A percentile compares a stretch with the other conserved stretches of the same genome.
These are phyloP conservation scores for Lobosporangium transversale DNA, from an alignment of 192 early-diverging fungal species.

Conservation along the genomic window DNA sequence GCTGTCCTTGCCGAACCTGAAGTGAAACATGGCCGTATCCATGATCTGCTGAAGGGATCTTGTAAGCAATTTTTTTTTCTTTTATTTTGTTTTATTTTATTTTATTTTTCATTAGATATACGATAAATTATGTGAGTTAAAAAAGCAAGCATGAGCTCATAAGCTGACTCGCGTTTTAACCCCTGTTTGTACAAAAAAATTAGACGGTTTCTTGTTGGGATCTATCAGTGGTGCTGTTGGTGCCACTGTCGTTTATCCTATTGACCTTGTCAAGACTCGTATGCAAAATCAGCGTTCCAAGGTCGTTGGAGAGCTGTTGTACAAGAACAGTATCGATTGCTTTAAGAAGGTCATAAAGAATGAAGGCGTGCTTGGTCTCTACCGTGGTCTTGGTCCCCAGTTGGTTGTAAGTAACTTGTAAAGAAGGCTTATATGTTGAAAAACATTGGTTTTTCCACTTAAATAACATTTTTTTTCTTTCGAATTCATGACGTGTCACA, in stretches of 20 bases:
- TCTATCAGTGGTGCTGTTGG: slow-evolving; percentile 94
- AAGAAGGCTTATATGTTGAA: background rate
- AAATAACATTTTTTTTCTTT: background rate
- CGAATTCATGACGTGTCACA: slow-evolving; percentile 15
- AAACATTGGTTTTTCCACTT: no score
- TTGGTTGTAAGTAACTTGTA: slow-evolving; percentile 69
- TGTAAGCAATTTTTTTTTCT: slow-evolving; percentile 21
- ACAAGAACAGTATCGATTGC: slow-evolving; percentile 96
- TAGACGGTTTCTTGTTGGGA: slow-evolving; percentile 75
- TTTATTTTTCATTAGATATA: background rate
- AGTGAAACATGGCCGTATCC: slow-evolving; percentile 28
- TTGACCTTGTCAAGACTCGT: slow-evolving; percentile 97
- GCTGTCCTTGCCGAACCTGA: slow-evolving; percentile 15
- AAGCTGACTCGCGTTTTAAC: background rate
- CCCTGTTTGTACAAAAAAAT: background rate
- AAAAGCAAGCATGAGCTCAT: no score
- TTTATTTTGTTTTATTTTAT: background rate
- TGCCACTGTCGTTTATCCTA: slow-evolving; percentile 94
- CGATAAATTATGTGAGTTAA: no score
- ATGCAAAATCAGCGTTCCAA: slow-evolving; percentile 97
- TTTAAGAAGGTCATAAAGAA: slow-evolving; percentile 94
- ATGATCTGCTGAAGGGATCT: slow-evolving; percentile 50
- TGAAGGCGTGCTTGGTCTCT: slow-evolving; percentile 90
- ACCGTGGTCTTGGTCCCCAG: slow-evolving; percentile 93
- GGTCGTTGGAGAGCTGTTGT: slow-evolving; percentile 89